These are phyloP conservation scores for Gastrolobium villosum DNA, from an alignment of 306 rosid species.

Conservation along the genomic window DNA sequence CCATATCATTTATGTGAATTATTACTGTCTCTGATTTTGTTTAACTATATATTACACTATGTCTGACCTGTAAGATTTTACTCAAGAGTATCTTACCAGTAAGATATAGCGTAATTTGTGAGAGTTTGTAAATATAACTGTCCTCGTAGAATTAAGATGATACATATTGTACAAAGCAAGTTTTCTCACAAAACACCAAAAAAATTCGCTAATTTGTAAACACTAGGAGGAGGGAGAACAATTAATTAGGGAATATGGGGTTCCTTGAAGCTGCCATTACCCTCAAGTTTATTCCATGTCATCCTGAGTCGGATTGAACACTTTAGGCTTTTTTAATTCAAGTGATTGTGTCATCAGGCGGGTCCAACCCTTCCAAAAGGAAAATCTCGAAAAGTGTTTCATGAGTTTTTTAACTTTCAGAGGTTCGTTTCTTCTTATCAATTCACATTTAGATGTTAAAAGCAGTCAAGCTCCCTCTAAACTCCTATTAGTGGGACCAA, in stretches of 20 bases:
- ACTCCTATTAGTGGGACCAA: slow-evolving; percentile 54
- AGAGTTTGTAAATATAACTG: too few species aligned
- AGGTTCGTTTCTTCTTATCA: slow-evolving; percentile 29
- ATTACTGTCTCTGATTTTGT: too few species aligned
- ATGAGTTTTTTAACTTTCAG: slow-evolving; percentile 44
- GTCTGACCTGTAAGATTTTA: too few species aligned
- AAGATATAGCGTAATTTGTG: too few species aligned
- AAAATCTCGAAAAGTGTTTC: slow-evolving; percentile 51
- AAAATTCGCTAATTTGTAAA: neutral
- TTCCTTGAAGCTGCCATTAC: slow-evolving; percentile 41
- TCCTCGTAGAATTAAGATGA: slow-evolving; percentile 21
- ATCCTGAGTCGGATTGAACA: slow-evolving; percentile 69
- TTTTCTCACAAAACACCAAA: neutral
- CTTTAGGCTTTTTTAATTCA: slow-evolving; percentile 55
- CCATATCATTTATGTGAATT: neutral
- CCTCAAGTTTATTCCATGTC: slow-evolving; percentile 60
- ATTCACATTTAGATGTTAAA: slow-evolving; percentile 44
- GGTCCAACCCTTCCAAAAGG: slow-evolving; percentile 50
- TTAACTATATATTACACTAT: neutral
- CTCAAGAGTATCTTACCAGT: too few species aligned
- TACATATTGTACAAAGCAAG: neutral
- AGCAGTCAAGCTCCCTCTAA: slow-evolving; percentile 33
- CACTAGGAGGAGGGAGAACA: neutral
- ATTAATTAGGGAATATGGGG: slow-evolving; percentile 39
- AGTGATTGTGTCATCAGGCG: slow-evolving; percentile 59